Base-by-base conservation (phyloP, 805 yeast genomes). In the Lachancea mirantina region DNA sequence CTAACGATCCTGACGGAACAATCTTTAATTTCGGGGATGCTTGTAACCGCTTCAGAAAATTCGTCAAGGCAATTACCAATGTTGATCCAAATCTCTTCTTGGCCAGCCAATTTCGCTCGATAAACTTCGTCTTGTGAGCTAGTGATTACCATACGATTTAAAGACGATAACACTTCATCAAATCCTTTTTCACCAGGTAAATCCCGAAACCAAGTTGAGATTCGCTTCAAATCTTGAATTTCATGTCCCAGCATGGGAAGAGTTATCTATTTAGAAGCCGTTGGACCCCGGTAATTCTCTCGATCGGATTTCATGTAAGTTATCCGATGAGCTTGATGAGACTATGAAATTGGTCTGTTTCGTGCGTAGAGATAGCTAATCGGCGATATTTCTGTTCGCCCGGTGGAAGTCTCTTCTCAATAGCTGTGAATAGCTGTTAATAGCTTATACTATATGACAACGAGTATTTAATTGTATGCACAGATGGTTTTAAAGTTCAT, bases 1-100 rank as follows among this genome's bases (percentile, higher is more conserved):
- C 78, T 56, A 3, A 67, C 34, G 3, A 65, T 40, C 26, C 79
- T 53, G 24, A 20, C n/a, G 17, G 30, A n/a, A 23, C 19, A 8
- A 30, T 30, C 21, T n/a, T n/a, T n/a, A n/a, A n/a, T n/a, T 11
- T 22, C 23, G 7, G 21, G 6, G n/a, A n/a, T n/a, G n/a, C n/a
- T n/a, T n/a, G n/a, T n/a, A n/a, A n/a, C n/a, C 6, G 20, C 10
- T 17, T 14, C 26, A 9, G 23, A 19, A n/a, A n/a, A n/a, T n/a
- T n/a, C n/a, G n/a, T n/a, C n/a, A n/a, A n/a, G n/a, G 20, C 24
- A 24, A 2, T 18, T 24, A 9, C 19, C 23, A 6, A 31, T 30
- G 5, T 45, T 41, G 6, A 57, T 35, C 65, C 66, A 62, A 8
- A 53, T 14, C 5, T 32, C 32, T 25, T 39, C 40, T 4, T 55